These are phyloP conservation scores for Penium margaritaceum DNA, from an alignment of 139 green algal genomes.

Conservation along the genomic window DNA sequence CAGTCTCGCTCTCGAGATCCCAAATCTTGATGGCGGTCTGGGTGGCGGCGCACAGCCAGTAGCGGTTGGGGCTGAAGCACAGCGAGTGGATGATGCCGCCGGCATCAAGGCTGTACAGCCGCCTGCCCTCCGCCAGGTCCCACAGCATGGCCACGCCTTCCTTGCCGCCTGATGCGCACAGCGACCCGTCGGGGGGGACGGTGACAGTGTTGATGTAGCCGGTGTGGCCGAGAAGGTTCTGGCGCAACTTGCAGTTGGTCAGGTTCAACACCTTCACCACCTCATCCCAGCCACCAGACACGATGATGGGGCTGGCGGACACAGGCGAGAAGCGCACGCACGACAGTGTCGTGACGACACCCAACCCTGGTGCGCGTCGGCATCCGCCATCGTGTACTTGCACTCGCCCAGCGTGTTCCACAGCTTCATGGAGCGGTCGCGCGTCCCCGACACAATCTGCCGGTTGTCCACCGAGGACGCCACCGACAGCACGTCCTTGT, in stretches of 20 bases:
- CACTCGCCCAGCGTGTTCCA: slow-evolving; percentile 79
- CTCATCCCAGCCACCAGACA: slow-evolving; percentile 97
- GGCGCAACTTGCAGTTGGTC: not conserved
- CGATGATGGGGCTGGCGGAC: slow-evolving; percentile 89
- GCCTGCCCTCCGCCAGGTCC: slow-evolving; percentile 97
- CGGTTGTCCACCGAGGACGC: slow-evolving; percentile 99
- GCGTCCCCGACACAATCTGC: slow-evolving; percentile 94
- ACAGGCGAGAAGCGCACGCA: slow-evolving; percentile 98
- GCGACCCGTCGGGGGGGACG: slow-evolving; percentile 95
- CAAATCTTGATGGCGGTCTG: slow-evolving; percentile 87
- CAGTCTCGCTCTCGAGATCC: slow-evolving; percentile 91
- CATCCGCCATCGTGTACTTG: slow-evolving; percentile 96
- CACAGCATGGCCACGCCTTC: slow-evolving; percentile 98
- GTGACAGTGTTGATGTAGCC: slow-evolving; percentile 58
- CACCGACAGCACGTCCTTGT: slow-evolving; percentile 96
- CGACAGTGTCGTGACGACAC: no score
- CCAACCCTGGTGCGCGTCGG: slow-evolving; percentile 92
- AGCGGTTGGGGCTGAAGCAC: slow-evolving; percentile 96
- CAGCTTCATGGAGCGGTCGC: slow-evolving; percentile 46
- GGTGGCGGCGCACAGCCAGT: slow-evolving; percentile 98
- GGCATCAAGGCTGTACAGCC: slow-evolving; percentile 94
- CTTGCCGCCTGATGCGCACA: slow-evolving; percentile 87
- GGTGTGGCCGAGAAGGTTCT: not conserved
- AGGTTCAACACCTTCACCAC: not conserved
- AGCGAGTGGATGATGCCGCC: slow-evolving; percentile 95